phyloP scores from a whole-genome alignment of 441 rosid species.

The Erodium texanum region DNA sequence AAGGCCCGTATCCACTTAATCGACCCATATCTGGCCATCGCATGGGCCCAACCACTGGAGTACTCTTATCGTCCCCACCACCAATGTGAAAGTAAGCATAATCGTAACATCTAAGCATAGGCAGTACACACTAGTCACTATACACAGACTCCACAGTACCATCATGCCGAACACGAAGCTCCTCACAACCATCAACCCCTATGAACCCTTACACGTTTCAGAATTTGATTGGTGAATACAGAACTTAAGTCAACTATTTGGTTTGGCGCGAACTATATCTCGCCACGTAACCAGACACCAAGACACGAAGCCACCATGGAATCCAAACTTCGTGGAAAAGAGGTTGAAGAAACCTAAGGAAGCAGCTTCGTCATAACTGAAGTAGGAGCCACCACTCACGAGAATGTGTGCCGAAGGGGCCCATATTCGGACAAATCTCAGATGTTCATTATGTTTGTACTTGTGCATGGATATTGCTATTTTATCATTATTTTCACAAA shows the following conservation, averaged over 20 bases:
- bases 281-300: not conserved
- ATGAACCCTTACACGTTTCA: not conserved
- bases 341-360: no score
- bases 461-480: not conserved
- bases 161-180: not conserved
- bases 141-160: not conserved
- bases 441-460: not conserved
- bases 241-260: not conserved
- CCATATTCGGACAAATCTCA: not conserved
- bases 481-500: no score
- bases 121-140: not conserved
- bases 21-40: no score
- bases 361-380: not conserved
- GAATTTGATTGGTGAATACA: not conserved
- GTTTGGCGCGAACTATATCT: not conserved
- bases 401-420: not conserved
- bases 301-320: not conserved
- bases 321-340: no score
- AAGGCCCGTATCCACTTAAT: no score
- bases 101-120: not conserved
- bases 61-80: not conserved
- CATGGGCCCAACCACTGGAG: not conserved
- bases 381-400: slow-evolving; percentile 3
- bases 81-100: not conserved
- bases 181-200: no score